phyloP scores from a whole-genome alignment of 495 filamentous ascomycete species.

The Chaetomium cochliodes region DNA sequence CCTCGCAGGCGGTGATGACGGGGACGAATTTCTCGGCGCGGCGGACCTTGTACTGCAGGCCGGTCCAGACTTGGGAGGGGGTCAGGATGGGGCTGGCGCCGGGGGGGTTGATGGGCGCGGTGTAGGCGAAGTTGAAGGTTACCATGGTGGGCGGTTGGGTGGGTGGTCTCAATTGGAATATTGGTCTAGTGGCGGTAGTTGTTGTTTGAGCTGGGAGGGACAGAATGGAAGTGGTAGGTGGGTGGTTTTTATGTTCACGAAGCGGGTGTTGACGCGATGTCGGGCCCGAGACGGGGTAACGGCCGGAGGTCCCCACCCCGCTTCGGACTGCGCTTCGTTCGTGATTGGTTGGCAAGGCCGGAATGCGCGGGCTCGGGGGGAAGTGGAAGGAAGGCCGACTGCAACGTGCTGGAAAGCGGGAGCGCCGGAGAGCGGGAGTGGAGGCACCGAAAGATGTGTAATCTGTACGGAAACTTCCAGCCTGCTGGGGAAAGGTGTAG shows the following conservation, averaged over 20 bases:
- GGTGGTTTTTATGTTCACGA: not conserved
- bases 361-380: too few species aligned
- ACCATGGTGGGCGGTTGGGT: conserved; percentile 31
- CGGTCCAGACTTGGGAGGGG: conserved; percentile 42
- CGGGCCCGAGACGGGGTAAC: not conserved
- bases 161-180: not conserved
- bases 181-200: not conserved
- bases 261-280: not conserved
- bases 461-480: too few species aligned
- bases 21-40: conserved; percentile 44
- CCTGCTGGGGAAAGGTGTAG: too few species aligned
- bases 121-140: conserved; percentile 44
- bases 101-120: conserved; percentile 43
- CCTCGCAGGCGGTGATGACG: conserved; percentile 38
- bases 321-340: not conserved
- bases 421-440: too few species aligned
- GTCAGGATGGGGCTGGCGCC: conserved; percentile 34
- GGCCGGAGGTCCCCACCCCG: conserved; percentile 17
- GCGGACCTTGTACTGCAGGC: conserved; percentile 43
- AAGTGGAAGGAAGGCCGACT: too few species aligned
- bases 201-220: not conserved
- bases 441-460: too few species aligned
- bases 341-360: too few species aligned
- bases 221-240: not conserved
- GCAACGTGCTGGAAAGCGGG: too few species aligned